Conservation (phyloP, 23 red algal species). For the Gracilaria domingensis region DNA sequence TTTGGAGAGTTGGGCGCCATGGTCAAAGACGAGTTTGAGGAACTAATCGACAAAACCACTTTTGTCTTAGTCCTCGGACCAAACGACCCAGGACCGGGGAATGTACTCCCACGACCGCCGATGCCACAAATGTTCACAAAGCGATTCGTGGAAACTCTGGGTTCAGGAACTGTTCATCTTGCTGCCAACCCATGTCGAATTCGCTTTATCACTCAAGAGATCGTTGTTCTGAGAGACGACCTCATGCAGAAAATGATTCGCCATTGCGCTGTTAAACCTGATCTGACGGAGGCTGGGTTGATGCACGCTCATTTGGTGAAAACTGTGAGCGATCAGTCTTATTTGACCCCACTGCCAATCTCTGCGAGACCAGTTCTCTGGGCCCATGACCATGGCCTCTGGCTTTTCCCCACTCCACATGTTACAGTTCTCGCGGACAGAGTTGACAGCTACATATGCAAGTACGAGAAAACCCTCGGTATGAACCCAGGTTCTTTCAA, state of each 20-base stretch:
- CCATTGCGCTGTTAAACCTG: slow-evolving; percentile 64
- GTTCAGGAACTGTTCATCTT: slow-evolving; percentile 31
- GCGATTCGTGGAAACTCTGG: slow-evolving; percentile 61
- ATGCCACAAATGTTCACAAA: slow-evolving; percentile 58
- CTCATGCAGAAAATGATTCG: slow-evolving; percentile 83
- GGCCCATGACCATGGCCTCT: slow-evolving; percentile 76
- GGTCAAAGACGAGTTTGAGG: slow-evolving; percentile 53
- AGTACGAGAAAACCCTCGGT: slow-evolving; percentile 53
- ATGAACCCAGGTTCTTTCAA: slow-evolving; percentile 80
- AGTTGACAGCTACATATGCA: slow-evolving; percentile 68
- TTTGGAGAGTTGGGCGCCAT: slow-evolving; percentile 73
- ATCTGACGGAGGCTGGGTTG: slow-evolving; percentile 43
- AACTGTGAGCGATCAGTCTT: slow-evolving; percentile 80
- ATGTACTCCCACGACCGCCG: slow-evolving; percentile 68
- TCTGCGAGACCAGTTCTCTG: slow-evolving; percentile 79
- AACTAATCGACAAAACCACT: slow-evolving; percentile 52
- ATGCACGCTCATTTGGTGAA: slow-evolving; percentile 79
- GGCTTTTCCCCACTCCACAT: slow-evolving; percentile 79
- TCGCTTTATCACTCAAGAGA: slow-evolving; percentile 66
- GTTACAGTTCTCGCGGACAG: slow-evolving; percentile 77
- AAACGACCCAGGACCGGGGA: slow-evolving; percentile 75
- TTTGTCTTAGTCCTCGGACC: slow-evolving; percentile 84
- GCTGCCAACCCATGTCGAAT: slow-evolving; percentile 80
- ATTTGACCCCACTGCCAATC: slow-evolving; percentile 78
- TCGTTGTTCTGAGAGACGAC: slow-evolving; percentile 82